Evolutionary conservation across 1,139 yeast species (phyloP).

Genomic region (Yamadazyma taylorii): DNA sequence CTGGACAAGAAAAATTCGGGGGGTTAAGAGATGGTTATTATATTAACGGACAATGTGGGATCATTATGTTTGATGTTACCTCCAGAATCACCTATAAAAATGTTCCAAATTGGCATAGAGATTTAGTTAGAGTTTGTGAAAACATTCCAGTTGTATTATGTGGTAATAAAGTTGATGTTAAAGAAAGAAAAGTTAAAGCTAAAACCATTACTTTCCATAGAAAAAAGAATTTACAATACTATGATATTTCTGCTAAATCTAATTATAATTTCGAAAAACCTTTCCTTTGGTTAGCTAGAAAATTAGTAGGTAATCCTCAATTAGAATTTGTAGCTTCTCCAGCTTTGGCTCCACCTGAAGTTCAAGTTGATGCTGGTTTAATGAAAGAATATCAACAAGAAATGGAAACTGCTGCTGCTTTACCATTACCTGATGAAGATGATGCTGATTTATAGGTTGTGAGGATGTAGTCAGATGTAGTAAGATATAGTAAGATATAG

Average conservation of each 20-base stretch:
- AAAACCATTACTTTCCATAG: constrained; percentile 99
- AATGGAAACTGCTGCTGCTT: constrained; percentile 98
- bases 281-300: constrained; percentile 99
- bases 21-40: constrained; percentile 99
- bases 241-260: constrained; percentile 99
- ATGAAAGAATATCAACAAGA: constrained; percentile 99
- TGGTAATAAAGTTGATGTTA: constrained; percentile 99
- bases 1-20: constrained; percentile 99
- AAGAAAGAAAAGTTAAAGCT: constrained; percentile 99
- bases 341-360: constrained; percentile 99
- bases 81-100: constrained; percentile 99
- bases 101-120: constrained; percentile 99
- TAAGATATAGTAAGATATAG: too few relatives aligned
- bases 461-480: too few relatives aligned
- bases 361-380: constrained; percentile 91
- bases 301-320: constrained; percentile 96
- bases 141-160: constrained; percentile 98
- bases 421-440: constrained; percentile 99
- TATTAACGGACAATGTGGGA: constrained; percentile 99
- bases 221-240: constrained; percentile 99
- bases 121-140: constrained; percentile 98
- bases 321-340: constrained; percentile 99
- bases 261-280: constrained; percentile 99
- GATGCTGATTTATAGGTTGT: constrained; percentile 97
- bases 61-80: constrained; percentile 99